Conservation (phyloP, 805 yeast genomes). For the Cyberlindnera nakhonratchasimensis region DNA sequence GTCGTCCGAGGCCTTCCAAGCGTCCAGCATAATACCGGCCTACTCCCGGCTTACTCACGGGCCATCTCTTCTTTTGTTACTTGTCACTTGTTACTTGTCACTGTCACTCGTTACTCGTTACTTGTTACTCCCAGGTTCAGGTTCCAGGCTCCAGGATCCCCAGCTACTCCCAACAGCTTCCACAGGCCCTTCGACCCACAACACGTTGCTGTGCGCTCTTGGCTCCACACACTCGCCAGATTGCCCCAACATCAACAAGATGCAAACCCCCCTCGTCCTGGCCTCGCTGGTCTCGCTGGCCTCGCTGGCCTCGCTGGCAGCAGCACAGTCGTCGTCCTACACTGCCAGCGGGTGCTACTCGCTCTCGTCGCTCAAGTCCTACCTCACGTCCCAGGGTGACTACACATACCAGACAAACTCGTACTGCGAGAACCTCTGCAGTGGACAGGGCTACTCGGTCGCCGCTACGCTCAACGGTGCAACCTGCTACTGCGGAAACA, state of each 20-base stretch:
- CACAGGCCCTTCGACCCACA: no score
- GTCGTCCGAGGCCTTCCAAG: no score
- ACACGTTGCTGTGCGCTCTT: no score
- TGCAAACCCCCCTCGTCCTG: constrained; percentile 7
- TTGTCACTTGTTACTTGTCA: no score
- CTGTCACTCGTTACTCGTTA: no score
- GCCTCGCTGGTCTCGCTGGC: no score
- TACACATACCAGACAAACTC: constrained; percentile 58
- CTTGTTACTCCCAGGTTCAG: no score
- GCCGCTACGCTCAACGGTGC: constrained; percentile 53
- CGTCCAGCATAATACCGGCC: no score
- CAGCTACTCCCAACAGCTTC: not conserved
- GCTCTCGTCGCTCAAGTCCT: constrained; percentile 23
- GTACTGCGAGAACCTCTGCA: constrained; percentile 53
- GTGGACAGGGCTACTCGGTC: constrained; percentile 37
- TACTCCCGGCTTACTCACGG: no score
- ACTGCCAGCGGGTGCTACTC: constrained; percentile 35
- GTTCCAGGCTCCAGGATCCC: not conserved
- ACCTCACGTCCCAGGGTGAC: constrained; percentile 39
- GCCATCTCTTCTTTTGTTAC: no score
- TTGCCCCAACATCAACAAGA: not conserved
- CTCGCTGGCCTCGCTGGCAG: constrained; percentile 1
- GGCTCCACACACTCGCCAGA: not conserved
- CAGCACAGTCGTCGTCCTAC: constrained; percentile 4
- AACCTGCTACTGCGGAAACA: constrained; percentile 65